Evolutionary conservation across 768 basidiomycete species (phyloP), one percentile per base, ranked within the genome.

Genomic region (Amyloporia xantha): DNA sequence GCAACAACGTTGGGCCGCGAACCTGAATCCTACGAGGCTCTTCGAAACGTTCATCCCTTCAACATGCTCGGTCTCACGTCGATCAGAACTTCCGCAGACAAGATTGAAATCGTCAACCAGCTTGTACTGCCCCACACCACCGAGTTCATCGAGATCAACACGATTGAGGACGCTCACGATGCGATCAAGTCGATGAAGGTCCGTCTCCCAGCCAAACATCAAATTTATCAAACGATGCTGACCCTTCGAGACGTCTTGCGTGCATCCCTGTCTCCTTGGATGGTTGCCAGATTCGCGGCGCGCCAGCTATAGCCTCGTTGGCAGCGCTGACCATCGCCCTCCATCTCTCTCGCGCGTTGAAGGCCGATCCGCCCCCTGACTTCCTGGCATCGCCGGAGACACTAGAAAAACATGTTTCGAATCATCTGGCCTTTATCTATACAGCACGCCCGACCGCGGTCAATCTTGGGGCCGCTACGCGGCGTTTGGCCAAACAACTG

Each of bases 171-270:
- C 25, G 94, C 93, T 0, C 86, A 89, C 67, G 88, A 92, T 60
- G 94, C 93, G 15, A 97, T 97, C 68, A 94, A 91, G 69, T 75
- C 84, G 13, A 98, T 98, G 94, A 94, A 92, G 78, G 91, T 84
- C 50, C 17, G 62, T 53, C 37, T 19, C 19, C 11, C 36, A n/a
- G n/a, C 6, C 33, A 33, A 7, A 33, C 30, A 27, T 23, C 21
- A 5, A 33, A 33, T 33, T 33, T n/a, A n/a, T n/a, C n/a, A n/a
- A n/a, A n/a, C n/a, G n/a, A n/a, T n/a, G n/a, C n/a, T n/a, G n/a
- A n/a, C n/a, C n/a, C n/a, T n/a, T n/a, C n/a, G n/a, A n/a, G n/a
- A 13, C 47, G 21, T 3, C 2, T 17, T 38, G 23, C 37, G 20
- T 40, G 23, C 6, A 24, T 6, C 28, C 17, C 7, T 26, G 19